A percentile compares a stretch with the other conserved stretches of the same genome.
Conservation (phyloP, 1,284 basidiomycete genomes). For the Ceratobasidium sp. region DNA sequence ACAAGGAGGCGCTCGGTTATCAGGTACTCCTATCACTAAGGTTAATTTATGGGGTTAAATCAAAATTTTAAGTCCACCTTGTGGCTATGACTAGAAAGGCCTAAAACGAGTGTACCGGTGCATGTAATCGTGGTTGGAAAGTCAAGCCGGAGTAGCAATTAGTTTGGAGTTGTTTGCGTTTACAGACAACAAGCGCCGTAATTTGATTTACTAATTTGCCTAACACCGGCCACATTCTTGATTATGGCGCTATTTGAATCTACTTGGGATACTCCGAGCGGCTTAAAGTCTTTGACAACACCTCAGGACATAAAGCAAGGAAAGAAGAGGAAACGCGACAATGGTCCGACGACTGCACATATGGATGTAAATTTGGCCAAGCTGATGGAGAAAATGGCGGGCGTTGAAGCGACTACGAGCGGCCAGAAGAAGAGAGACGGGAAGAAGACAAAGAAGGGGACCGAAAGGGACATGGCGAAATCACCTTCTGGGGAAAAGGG, state of each 20-base stretch:
- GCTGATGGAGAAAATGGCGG: conserved; percentile 66
- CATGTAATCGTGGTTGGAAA: too few species aligned
- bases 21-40: too few species aligned
- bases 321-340: not conserved
- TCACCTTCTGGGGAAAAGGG: conserved; percentile 43
- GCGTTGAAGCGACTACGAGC: conserved; percentile 44
- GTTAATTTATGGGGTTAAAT: too few species aligned
- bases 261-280: conserved; percentile 21
- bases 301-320: not conserved
- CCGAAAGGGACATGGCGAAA: too few species aligned
- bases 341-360: not conserved
- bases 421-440: conserved; percentile 39
- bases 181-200: too few species aligned
- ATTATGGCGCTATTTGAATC: conserved; percentile 26
- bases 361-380: conserved; percentile 63
- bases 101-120: too few species aligned
- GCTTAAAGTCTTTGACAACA: not conserved
- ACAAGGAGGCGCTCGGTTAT: too few species aligned
- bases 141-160: too few species aligned
- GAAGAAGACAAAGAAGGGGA: conserved; percentile 44
- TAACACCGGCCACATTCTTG: not conserved
- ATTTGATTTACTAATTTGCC: too few species aligned
- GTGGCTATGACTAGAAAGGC: too few species aligned
- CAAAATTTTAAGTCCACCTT: too few species aligned
- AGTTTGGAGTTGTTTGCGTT: too few species aligned